phyloP scores from a whole-genome alignment of 257 asterid genomes.

The Solanum chilense region DNA sequence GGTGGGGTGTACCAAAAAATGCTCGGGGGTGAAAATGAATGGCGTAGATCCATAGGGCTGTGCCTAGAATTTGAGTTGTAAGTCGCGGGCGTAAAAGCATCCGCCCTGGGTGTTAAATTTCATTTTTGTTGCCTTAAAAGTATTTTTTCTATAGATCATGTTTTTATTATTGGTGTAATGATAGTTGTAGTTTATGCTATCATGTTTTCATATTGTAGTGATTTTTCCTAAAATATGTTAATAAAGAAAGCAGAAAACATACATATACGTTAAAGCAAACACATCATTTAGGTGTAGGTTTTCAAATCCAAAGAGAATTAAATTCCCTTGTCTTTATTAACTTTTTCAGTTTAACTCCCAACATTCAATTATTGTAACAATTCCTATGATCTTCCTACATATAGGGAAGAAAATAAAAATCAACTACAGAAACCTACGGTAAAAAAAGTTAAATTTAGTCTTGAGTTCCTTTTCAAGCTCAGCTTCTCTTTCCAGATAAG shows the following conservation, averaged over 20 bases:
- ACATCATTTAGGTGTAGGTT: not conserved
- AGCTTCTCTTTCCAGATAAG: not conserved
- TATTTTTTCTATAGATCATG: not conserved
- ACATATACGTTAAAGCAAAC: not conserved
- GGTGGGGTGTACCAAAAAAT: not conserved
- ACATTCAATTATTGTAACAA: not conserved
- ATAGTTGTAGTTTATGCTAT: not conserved
- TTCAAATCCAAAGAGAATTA: not conserved
- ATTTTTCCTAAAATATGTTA: not conserved
- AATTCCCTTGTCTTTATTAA: not conserved
- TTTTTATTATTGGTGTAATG: not conserved
- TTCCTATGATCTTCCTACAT: not conserved
- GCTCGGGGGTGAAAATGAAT: not conserved
- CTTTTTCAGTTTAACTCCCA: not conserved
- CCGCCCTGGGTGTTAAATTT: not conserved
- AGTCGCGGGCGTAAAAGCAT: not conserved
- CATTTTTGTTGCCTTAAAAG: not conserved
- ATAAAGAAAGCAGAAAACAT: not conserved
- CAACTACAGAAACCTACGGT: not conserved
- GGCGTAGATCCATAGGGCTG: not conserved
- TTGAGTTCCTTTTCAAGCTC: not conserved
- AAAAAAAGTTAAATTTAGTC: not conserved
- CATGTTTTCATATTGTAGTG: not conserved
- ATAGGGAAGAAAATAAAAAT: not conserved
- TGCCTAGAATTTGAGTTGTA: not conserved